Evolutionary conservation across 441 rosid genomes (phyloP).

Genomic region (Pelargonium citronellum): DNA sequence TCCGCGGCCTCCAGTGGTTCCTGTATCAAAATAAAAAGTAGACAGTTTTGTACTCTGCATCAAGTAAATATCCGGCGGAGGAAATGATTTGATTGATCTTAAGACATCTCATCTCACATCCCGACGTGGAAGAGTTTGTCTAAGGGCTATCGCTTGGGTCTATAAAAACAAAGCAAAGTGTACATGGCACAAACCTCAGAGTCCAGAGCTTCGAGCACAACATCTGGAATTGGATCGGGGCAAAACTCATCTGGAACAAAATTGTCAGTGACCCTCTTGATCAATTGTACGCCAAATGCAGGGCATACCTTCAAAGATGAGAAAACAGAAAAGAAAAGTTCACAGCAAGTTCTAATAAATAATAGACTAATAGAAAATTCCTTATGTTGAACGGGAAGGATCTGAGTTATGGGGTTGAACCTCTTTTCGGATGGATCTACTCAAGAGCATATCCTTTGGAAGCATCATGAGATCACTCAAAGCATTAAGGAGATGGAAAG

Average conservation of each 20-base stretch:
- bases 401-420: conserved; percentile 27
- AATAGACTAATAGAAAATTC: too few species aligned
- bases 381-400: neutral
- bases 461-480: conserved; percentile 98
- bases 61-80: too few species aligned
- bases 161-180: neutral
- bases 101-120: neutral
- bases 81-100: too few species aligned
- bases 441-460: conserved; percentile 87
- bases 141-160: neutral
- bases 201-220: conserved; percentile 70
- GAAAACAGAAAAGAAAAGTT: conserved; percentile 7
- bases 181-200: conserved; percentile 47
- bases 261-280: conserved; percentile 63
- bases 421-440: conserved; percentile 72
- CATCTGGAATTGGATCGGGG: conserved; percentile 83
- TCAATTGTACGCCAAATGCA: conserved; percentile 62
- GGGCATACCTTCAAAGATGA: conserved; percentile 71
- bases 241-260: conserved; percentile 87
- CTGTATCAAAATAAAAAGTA: conserved; percentile 29
- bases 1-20: conserved; percentile 35
- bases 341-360: conserved; percentile 13
- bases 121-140: too few species aligned
- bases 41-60: neutral
- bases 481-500: conserved; percentile 81